A percentile compares a stretch with the other conserved stretches of the same genome.
Conservation (phyloP, 1,139 yeast species). For the Saccharomyces hybrid region DNA sequence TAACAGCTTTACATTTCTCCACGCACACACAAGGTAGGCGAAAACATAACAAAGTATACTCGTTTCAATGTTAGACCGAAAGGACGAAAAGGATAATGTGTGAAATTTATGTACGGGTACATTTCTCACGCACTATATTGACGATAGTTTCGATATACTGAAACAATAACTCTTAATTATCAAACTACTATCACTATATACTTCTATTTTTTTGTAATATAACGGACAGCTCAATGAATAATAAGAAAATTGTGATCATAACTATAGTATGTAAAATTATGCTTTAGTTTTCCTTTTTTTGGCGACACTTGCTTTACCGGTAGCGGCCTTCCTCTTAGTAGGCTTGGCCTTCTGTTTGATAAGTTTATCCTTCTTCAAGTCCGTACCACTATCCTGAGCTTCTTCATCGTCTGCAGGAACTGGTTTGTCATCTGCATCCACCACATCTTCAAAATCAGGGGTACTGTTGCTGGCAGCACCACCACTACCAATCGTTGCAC, state of each 20-base stretch:
- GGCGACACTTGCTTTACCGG: conserved; percentile 17
- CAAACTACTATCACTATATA: not conserved
- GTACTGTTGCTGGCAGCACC: conserved; percentile 32
- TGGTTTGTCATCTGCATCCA: conserved; percentile 58
- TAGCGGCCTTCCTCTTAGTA: conserved; percentile 24
- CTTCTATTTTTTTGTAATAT: not conserved
- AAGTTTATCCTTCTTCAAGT: conserved; percentile 49
- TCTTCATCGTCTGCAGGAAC: conserved; percentile 41
- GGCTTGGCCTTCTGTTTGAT: conserved; percentile 42
- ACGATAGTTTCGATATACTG: not conserved
- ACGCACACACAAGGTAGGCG: no score
- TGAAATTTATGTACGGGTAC: not conserved
- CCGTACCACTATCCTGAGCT: conserved; percentile 32
- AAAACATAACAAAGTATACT: no score
- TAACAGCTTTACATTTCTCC: no score
- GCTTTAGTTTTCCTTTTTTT: conserved; percentile 22
- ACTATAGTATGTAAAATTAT: conserved; percentile 2
- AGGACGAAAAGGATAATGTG: no score
- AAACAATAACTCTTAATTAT: not conserved
- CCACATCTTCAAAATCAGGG: conserved; percentile 55
- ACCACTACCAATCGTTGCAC: conserved; percentile 32
- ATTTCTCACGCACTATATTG: not conserved
- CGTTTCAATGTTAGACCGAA: no score
- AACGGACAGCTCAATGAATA: not conserved
- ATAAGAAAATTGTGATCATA: not conserved